Percentiles rank a stretch among this genome's conserved stretches.
These are phyloP conservation scores for Amanita brunnescens DNA, from an alignment of 768 basidiomycete genomes.

Conservation along the genomic window DNA sequence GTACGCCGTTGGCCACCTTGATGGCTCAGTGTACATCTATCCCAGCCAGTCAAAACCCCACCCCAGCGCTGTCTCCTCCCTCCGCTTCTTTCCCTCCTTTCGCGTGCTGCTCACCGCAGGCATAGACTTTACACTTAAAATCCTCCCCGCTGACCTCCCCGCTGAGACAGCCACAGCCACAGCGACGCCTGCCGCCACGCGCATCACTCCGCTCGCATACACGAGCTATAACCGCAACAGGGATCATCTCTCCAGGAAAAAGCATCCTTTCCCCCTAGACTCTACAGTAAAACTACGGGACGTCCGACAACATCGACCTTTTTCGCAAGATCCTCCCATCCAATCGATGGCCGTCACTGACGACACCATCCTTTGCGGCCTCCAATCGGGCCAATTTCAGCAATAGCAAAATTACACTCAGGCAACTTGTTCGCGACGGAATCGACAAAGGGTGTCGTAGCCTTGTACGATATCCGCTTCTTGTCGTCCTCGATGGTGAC, in stretches of 20 bases:
- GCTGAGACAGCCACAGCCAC: too few relatives aligned
- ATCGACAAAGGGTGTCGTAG: constrained; percentile 43
- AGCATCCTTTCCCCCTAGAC: constrained; percentile 57
- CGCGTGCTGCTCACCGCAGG: constrained; percentile 64
- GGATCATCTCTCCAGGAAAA: constrained; percentile 53
- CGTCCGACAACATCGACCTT: constrained; percentile 46
- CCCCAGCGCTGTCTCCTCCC: constrained; percentile 43
- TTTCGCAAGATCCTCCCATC: constrained; percentile 32
- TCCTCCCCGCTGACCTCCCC: constrained; percentile 57
- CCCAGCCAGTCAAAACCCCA: constrained; percentile 38
- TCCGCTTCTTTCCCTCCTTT: constrained; percentile 64
- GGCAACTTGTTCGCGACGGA: constrained; percentile 49
- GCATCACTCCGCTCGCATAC: too few relatives aligned
- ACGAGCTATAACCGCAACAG: constrained; percentile 51
- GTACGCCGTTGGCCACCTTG: constrained; percentile 52
- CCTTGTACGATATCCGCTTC: constrained; percentile 44
- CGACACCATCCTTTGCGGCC: constrained; percentile 44
- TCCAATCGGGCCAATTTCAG: constrained; percentile 46
- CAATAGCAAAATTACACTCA: constrained; percentile 34
- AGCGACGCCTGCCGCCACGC: too few relatives aligned
- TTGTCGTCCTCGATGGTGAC: constrained; percentile 27
- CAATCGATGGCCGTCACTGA: constrained; percentile 34
- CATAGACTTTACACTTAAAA: constrained; percentile 55
- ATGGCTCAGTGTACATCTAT: constrained; percentile 47
- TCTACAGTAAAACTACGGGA: constrained; percentile 71